These are phyloP conservation scores for Begonia fuchsioides DNA, from an alignment of 306 rosid species.

Conservation along the genomic window DNA sequence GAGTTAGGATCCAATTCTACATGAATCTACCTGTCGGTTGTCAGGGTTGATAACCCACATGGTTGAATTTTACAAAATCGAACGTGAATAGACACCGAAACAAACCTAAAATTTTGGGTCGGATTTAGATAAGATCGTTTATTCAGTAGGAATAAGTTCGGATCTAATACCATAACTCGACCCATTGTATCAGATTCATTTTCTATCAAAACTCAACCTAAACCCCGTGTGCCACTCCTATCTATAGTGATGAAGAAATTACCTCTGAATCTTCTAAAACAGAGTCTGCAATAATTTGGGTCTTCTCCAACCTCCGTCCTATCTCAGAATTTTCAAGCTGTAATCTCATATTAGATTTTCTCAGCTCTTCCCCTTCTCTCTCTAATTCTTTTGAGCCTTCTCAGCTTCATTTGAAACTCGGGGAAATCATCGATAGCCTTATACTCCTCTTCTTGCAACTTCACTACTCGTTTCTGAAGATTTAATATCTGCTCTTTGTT, in stretches of 20 bases:
- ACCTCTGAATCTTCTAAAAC: slow-evolving; percentile 59
- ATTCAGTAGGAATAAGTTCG: too few relatives aligned
- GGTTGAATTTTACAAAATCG: too few relatives aligned
- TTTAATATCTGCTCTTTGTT: slow-evolving; percentile 44
- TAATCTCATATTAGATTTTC: slow-evolving; percentile 35
- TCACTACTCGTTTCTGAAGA: slow-evolving; percentile 48
- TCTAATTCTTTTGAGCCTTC: slow-evolving; percentile 47
- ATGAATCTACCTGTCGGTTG: too few relatives aligned
- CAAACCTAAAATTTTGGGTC: too few relatives aligned
- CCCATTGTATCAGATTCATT: too few relatives aligned
- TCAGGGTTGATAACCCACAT: too few relatives aligned
- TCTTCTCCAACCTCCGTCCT: slow-evolving; percentile 53
- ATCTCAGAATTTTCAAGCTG: slow-evolving; percentile 50
- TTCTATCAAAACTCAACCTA: too few relatives aligned
- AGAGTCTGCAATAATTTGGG: slow-evolving; percentile 68
- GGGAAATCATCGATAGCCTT: slow-evolving; percentile 18
- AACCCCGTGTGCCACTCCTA: too few relatives aligned
- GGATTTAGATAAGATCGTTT: too few relatives aligned
- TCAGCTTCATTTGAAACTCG: slow-evolving; percentile 25
- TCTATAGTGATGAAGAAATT: neutral
- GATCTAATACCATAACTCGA: too few relatives aligned
- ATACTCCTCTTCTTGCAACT: slow-evolving; percentile 47
- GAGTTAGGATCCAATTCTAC: too few relatives aligned
- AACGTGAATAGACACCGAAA: too few relatives aligned
- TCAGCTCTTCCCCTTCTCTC: slow-evolving; percentile 40